Base-by-base conservation (phyloP, 345 rosid genomes). In the Lumnitzera racemosa region DNA sequence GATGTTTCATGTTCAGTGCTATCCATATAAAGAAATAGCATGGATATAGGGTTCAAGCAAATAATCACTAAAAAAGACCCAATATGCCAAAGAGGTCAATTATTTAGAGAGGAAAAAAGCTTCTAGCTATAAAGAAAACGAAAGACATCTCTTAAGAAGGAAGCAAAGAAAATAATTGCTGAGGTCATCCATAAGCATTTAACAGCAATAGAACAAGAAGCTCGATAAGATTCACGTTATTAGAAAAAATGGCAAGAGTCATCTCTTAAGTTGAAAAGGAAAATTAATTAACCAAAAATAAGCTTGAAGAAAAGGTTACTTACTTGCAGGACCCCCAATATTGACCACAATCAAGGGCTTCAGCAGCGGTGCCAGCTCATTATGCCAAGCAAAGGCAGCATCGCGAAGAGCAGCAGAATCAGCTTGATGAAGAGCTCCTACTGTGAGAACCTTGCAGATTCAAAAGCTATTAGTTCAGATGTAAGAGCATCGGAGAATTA, bases 311-410 rank as follows among this genome's bases (percentile, higher is more conserved):
- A 47, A 74, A 55, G 15, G 61, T 70, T 47, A 46, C 70, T 74
- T 80, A 92, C 99, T 70, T 66, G 96, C 73, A 70, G 99, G 96
- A 52, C 99, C 96, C 70, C 98, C 99, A 71, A 92, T 72, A 70
- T 90, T 90, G 66, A 92, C 91, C 47, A 86, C 91, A 61, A 92
- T 86, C 69, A 92, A 84, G 23, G 99, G 99, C 72, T 79, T 92
- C 15, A 83, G 73, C 53, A 90, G 83, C 11, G 71, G 66, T 60
- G 86, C 82, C 62, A 92, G 75, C 72, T 77, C 74, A 56, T 87
- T 79, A 66, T 78, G 86, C 97, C 97, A 92, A 55, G 56, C 66
- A 68, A 76, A 76, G 64, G 87, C 81, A 70, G 96, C 96, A 68
- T 27, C 67, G 65, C 80, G 78, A 36, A 87, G 81, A 5, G 90